These are phyloP conservation scores for Syncephalastrum racemosum DNA, from an alignment of 371 early-diverging fungal genomes.

Conservation along the genomic window DNA sequence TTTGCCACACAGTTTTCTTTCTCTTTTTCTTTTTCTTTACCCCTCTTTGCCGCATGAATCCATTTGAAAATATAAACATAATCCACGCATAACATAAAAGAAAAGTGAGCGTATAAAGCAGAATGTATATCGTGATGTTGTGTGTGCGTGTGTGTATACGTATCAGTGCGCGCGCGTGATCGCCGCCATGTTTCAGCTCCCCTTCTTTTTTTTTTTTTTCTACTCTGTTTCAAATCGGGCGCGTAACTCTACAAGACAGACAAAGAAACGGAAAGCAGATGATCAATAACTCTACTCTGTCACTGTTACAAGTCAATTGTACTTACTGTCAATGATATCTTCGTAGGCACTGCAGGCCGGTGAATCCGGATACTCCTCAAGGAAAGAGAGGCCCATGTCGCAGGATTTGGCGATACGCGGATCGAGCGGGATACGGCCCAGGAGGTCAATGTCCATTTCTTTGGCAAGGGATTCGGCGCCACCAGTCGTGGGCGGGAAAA, in stretches of 20 bases:
- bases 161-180: slow-evolving; percentile 1
- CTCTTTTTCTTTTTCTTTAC: no score
- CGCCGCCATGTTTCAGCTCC: slow-evolving; percentile 2
- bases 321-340: slow-evolving; percentile 64
- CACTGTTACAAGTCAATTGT: neutral
- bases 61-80: no score
- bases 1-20: no score
- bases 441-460: slow-evolving; percentile 72
- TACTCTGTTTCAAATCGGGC: no score
- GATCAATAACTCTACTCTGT: no score
- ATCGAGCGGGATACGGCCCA: slow-evolving; percentile 92
- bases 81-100: no score
- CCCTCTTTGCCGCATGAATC: no score
- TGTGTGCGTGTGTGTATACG: no score
- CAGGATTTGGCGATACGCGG: slow-evolving; percentile 83
- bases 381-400: slow-evolving; percentile 85
- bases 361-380: slow-evolving; percentile 86
- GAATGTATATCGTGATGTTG: no score
- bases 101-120: no score
- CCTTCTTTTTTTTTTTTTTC: neutral
- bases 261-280: no score
- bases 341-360: slow-evolving; percentile 81
- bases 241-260: no score
- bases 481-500: slow-evolving; percentile 92
- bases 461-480: slow-evolving; percentile 83